These are phyloP conservation scores for Wickerhamiella cacticola DNA, from an alignment of 805 yeast species.

Conservation along the genomic window DNA sequence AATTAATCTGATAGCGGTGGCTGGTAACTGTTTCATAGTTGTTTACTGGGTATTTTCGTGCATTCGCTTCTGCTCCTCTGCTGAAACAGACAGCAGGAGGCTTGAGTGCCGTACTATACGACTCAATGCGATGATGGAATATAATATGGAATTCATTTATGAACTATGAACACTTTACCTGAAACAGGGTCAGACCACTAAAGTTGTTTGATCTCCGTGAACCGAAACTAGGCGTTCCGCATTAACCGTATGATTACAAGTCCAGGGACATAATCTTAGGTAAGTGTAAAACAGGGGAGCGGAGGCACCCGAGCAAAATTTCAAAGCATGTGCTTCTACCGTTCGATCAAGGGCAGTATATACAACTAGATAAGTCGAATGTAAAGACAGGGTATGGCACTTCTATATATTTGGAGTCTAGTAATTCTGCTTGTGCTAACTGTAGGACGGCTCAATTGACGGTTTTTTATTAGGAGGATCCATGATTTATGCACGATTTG, in stretches of 20 bases:
- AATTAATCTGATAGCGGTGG: not conserved
- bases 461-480: not conserved
- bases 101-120: not conserved
- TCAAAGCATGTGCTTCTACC: not conserved
- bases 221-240: not conserved
- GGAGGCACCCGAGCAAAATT: not conserved
- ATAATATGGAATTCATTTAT: not conserved
- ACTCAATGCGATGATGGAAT: not conserved
- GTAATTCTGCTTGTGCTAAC: too few relatives aligned
- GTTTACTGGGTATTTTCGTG: not conserved
- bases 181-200: constrained; percentile 1
- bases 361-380: too few relatives aligned
- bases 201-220: not conserved
- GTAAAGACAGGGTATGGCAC: too few relatives aligned
- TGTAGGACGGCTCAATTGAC: too few relatives aligned
- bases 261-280: not conserved
- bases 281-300: constrained; percentile 1
- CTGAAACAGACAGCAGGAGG: constrained; percentile 1
- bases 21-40: not conserved
- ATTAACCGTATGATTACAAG: not conserved
- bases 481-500: not conserved
- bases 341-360: not conserved
- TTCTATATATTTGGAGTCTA: too few relatives aligned
- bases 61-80: not conserved
- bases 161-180: not conserved